Evolutionary conservation across 1,139 yeast species (phyloP).

Genomic region (Yamadazyma pseudoaaseri): DNA sequence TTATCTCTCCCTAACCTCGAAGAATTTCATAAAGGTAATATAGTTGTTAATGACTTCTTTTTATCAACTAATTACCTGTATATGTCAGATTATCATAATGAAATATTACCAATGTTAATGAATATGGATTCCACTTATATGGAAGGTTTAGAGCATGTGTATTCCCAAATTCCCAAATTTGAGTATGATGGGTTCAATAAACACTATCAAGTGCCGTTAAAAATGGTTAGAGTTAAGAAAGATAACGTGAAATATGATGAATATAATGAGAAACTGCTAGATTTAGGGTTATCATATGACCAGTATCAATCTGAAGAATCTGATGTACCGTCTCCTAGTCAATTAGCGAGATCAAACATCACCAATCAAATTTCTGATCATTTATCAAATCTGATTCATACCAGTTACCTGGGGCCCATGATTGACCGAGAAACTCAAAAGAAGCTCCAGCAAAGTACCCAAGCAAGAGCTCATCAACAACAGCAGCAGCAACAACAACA

Average conservation of each 20-base stretch:
- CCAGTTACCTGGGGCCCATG: background rate
- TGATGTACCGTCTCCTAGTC: background rate
- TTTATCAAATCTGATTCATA: background rate
- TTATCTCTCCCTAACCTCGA: conserved; percentile 32
- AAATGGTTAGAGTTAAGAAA: conserved; percentile 9
- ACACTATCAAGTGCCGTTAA: conserved; percentile 29
- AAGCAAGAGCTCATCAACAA: conserved; percentile 1
- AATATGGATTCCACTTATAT: conserved; percentile 28
- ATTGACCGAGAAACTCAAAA: background rate
- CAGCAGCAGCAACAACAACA: conserved; percentile 7
- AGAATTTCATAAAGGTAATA: conserved; percentile 33
- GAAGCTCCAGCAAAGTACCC: background rate
- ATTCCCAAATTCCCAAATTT: conserved; percentile 32
- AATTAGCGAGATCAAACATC: background rate
- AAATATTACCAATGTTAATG: conserved; percentile 33
- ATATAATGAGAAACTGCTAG: background rate
- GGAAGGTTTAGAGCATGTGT: conserved; percentile 32
- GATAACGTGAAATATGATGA: conserved; percentile 1
- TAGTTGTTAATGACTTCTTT: conserved; percentile 39
- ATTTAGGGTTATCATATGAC: conserved; percentile 1
- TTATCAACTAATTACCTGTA: conserved; percentile 35
- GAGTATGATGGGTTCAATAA: conserved; percentile 32
- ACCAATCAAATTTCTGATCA: background rate
- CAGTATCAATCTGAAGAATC: background rate
- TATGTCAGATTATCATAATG: conserved; percentile 42